Evolutionary conservation across 2,329 filamentous ascomycete genomes (phyloP).

Genomic region (Talaromyces sp.): DNA sequence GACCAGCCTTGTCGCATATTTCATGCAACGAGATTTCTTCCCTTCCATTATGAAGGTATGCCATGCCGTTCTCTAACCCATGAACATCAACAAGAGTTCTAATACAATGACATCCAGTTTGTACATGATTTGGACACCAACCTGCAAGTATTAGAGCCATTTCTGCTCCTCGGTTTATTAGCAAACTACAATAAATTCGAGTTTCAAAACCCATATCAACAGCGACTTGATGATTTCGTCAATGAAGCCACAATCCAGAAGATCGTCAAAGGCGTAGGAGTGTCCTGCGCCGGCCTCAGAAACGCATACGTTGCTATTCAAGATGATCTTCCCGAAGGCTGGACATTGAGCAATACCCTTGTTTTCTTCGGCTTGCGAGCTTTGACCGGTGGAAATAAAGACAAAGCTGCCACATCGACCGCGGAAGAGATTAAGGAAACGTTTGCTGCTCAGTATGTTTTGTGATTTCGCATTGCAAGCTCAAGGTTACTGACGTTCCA

Average conservation of each 20-base stretch:
- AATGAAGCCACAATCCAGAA: conserved; percentile 83
- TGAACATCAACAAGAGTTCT: neutral
- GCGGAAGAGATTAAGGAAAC: conserved; percentile 75
- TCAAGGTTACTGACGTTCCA: conserved; percentile 21
- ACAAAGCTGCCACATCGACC: conserved; percentile 57
- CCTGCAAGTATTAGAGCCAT: conserved; percentile 63
- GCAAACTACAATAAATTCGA: conserved; percentile 99
- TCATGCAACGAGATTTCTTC: conserved; percentile 91
- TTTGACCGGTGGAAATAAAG: conserved; percentile 64
- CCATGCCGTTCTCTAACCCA: conserved; percentile 18
- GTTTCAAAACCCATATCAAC: conserved; percentile 91
- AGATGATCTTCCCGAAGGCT: conserved; percentile 84
- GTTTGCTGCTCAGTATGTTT: conserved; percentile 71
- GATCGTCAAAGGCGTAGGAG: conserved; percentile 70
- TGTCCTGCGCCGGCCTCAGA: conserved; percentile 63
- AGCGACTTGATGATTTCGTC: conserved; percentile 89
- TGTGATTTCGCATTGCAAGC: conserved; percentile 16
- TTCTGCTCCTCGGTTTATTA: conserved; percentile 76
- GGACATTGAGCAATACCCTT: conserved; percentile 75
- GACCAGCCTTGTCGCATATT: conserved; percentile 88
- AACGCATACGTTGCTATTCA: conserved; percentile 78
- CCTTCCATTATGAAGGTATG: conserved; percentile 87
- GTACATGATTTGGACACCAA: conserved; percentile 71
- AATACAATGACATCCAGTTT: conserved; percentile 51
- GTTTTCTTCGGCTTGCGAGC: conserved; percentile 78